A percentile compares a stretch with the other conserved stretches of the same genome.
Evolutionary conservation across 306 rosid species (phyloP).

Genomic region (Fragaria ananassa): DNA sequence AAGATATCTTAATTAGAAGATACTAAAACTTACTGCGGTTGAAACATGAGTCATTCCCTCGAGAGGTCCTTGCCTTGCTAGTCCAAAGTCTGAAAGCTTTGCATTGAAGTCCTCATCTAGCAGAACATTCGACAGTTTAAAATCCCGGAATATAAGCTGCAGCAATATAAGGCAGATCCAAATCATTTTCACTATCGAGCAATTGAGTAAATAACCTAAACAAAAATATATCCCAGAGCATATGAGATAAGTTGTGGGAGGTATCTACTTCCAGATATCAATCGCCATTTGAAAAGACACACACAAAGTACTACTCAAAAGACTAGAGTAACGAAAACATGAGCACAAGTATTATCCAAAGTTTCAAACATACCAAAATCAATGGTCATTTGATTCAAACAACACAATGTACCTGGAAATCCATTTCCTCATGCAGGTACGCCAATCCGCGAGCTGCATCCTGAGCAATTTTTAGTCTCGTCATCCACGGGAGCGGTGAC

Average conservation of each 20-base stretch:
- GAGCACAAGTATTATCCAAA: background rate
- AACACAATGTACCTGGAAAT: conserved; percentile 66
- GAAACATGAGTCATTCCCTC: conserved; percentile 84
- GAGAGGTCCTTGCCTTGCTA: conserved; percentile 95
- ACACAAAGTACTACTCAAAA: background rate
- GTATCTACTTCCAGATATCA: background rate
- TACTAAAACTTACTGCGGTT: conserved; percentile 61
- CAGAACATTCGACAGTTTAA: conserved; percentile 80
- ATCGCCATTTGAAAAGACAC: background rate
- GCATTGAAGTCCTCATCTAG: conserved; percentile 90
- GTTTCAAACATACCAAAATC: background rate
- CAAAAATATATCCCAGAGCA: background rate
- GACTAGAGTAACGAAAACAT: background rate
- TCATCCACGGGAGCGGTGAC: conserved; percentile 57
- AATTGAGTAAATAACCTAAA: conserved; percentile 3
- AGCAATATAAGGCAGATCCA: conserved; percentile 34
- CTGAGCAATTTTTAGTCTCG: conserved; percentile 70
- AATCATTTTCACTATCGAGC: conserved; percentile 9
- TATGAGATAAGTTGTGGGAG: background rate
- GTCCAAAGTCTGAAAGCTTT: conserved; percentile 97
- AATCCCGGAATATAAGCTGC: conserved; percentile 98
- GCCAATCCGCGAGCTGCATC: conserved; percentile 96
- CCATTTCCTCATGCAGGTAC: conserved; percentile 94
- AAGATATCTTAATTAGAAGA: background rate
- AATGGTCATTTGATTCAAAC: background rate